A percentile compares a stretch with the other conserved stretches of the same genome.
These are phyloP conservation scores for Medicago truncatula DNA, from an alignment of 306 rosid genomes.

Conservation along the genomic window MtrunA17r5.0-ANR NC_053042.1:30814501-30815000, in stretches of 20 bases:
- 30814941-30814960: slow-evolving; percentile 13
- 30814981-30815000: slow-evolving; percentile 39
- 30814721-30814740: slow-evolving; percentile 54
- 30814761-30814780: slow-evolving; percentile 49
- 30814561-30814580: slow-evolving; percentile 43
- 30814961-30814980: slow-evolving; percentile 31
- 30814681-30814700: slow-evolving; percentile 57
- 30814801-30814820: slow-evolving; percentile 42
- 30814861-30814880: not conserved
- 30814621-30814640: slow-evolving; percentile 53
- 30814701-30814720: slow-evolving; percentile 48
- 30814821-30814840: slow-evolving; percentile 49
- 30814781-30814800: slow-evolving; percentile 55
- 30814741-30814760: slow-evolving; percentile 52
- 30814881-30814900: slow-evolving; percentile 28
- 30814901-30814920: slow-evolving; percentile 11
- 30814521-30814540: slow-evolving; percentile 40
- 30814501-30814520: slow-evolving; percentile 47
- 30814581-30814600: slow-evolving; percentile 18
- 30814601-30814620: slow-evolving; percentile 50
- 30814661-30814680: slow-evolving; percentile 49
- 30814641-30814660: slow-evolving; percentile 59
- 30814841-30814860: slow-evolving; percentile 37
- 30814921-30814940: slow-evolving; percentile 24
- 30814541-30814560: slow-evolving; percentile 40